Evolutionary conservation across 805 yeast species (phyloP).

Genomic region (Candida jianshihensis): DNA sequence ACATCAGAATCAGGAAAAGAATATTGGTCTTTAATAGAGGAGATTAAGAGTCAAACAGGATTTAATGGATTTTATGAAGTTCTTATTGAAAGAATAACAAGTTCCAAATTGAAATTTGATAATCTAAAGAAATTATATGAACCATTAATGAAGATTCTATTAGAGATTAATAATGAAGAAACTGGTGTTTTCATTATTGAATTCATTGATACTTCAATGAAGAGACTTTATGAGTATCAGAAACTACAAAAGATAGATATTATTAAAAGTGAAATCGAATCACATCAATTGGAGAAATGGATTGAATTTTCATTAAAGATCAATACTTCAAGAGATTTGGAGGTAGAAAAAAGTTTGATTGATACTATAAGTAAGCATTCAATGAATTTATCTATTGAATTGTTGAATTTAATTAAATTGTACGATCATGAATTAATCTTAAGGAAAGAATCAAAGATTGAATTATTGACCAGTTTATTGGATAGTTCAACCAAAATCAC

Average conservation of each 20-base stretch:
- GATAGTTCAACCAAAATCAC: conserved; percentile 1
- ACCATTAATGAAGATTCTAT: conserved; percentile 17
- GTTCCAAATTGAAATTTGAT: conserved; percentile 20
- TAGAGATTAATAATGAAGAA: conserved; percentile 10
- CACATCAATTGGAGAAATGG: conserved; percentile 10
- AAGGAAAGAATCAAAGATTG: neutral
- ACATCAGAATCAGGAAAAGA: conserved; percentile 33
- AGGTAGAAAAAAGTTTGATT: conserved; percentile 3
- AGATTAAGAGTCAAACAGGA: conserved; percentile 12
- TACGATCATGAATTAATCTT: neutral
- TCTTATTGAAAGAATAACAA: conserved; percentile 29
- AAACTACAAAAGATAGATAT: conserved; percentile 5
- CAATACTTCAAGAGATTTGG: neutral
- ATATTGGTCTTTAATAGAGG: conserved; percentile 34
- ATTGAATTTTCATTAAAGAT: conserved; percentile 9
- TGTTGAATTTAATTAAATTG: conserved; percentile 4
- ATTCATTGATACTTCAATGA: conserved; percentile 11
- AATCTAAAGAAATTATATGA: conserved; percentile 24
- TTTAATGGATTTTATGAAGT: conserved; percentile 21
- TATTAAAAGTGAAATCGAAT: conserved; percentile 5
- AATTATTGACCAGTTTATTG: neutral
- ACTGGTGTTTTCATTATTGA: conserved; percentile 19
- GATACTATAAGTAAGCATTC: conserved; percentile 12
- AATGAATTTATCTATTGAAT: conserved; percentile 1
- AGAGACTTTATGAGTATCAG: conserved; percentile 9